Conservation (phyloP, 441 rosid genomes). For the Hypseocharis bilobata region DNA sequence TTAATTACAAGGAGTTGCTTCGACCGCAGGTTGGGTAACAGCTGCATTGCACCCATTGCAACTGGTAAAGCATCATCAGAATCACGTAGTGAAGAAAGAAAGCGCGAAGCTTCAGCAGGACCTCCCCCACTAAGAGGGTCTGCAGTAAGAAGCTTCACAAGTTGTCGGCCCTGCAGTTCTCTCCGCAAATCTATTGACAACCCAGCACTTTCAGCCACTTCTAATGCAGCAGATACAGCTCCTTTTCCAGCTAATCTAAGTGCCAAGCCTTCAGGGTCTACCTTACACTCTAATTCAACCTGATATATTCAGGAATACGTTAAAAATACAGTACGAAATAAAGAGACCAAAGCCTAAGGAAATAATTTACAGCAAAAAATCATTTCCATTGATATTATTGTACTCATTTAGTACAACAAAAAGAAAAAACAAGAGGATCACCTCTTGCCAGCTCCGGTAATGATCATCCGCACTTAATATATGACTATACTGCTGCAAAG, state of each 20-base stretch:
- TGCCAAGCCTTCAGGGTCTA: conserved; percentile 95
- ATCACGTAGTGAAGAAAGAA: conserved; percentile 85
- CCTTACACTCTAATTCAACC: conserved; percentile 88
- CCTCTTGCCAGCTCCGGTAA: conserved; percentile 97
- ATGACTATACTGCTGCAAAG: conserved; percentile 84
- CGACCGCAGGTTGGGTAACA: conserved; percentile 86
- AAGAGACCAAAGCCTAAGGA: conserved; percentile 3
- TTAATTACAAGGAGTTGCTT: conserved; percentile 84
- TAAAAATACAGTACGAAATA: conserved; percentile 4
- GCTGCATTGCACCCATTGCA: conserved; percentile 98
- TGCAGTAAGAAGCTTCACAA: conserved; percentile 93
- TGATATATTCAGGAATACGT: conserved; percentile 27
- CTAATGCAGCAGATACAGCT: conserved; percentile 95
- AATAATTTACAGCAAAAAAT: not conserved
- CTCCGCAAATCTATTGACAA: conserved; percentile 80
- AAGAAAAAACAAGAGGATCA: conserved; percentile 32
- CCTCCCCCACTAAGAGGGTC: conserved; percentile 98
- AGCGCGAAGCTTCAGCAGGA: conserved; percentile 99
- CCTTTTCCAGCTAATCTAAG: conserved; percentile 95
- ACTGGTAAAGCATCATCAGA: conserved; percentile 93
- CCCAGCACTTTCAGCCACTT: conserved; percentile 95
- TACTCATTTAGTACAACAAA: conserved; percentile 14
- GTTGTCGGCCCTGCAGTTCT: conserved; percentile 92
- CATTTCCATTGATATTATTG: conserved; percentile 2
- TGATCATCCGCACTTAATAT: conserved; percentile 80